Percentiles rank a stretch among this genome's conserved stretches.
phyloP scores from a whole-genome alignment of 1,284 basidiomycete species.

The Rhodotorula glutinis region DNA sequence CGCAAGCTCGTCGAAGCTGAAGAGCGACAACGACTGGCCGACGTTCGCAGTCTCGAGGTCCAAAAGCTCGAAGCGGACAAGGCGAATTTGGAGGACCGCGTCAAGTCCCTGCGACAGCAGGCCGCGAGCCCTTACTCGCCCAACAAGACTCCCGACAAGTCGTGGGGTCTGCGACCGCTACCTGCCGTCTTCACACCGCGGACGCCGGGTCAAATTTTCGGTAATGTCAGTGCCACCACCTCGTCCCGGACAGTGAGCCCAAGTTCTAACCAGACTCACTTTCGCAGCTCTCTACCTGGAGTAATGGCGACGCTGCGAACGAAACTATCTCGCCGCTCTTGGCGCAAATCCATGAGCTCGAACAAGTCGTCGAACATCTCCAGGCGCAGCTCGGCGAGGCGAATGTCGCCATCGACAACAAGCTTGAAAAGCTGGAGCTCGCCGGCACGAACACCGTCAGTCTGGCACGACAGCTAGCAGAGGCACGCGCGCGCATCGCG shows the following conservation, averaged over 20 bases:
- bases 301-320: constrained; percentile 34
- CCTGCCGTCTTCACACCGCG: constrained; percentile 52
- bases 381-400: constrained; percentile 68
- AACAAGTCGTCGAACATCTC: constrained; percentile 39
- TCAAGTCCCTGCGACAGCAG: constrained; percentile 54
- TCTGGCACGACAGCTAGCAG: constrained; percentile 60
- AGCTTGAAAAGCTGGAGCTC: constrained; percentile 73
- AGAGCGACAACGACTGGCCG: constrained; percentile 56
- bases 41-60: constrained; percentile 67
- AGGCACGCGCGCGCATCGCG: constrained; percentile 60
- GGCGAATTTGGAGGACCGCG: constrained; percentile 66
- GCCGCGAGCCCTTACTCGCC: constrained; percentile 48
- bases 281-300: constrained; percentile 31
- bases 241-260: not conserved
- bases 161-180: constrained; percentile 37
- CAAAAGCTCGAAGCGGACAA: constrained; percentile 70
- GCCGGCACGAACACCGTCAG: constrained; percentile 62
- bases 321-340: constrained; percentile 46
- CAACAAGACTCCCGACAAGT: constrained; percentile 40
- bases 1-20: constrained; percentile 56
- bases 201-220: constrained; percentile 60
- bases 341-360: constrained; percentile 51
- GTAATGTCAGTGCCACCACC: constrained; percentile 59
- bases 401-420: constrained; percentile 77
- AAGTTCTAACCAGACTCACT: too few species aligned